phyloP scores from a whole-genome alignment of 2,329 filamentous ascomycete genomes.

The Dothidotthia symphoricarpi region DNA sequence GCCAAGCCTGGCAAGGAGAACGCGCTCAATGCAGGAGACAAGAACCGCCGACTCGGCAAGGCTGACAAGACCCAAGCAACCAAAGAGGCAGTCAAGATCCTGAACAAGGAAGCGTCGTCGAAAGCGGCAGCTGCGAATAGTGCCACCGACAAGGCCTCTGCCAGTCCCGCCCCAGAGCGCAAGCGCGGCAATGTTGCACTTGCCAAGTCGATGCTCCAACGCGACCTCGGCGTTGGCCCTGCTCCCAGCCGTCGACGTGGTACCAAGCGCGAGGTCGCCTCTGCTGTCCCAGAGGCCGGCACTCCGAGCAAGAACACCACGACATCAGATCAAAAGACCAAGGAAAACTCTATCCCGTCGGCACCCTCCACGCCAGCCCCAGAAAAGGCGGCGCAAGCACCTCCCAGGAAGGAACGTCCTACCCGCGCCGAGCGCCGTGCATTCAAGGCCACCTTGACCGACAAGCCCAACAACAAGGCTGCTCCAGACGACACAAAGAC shows the following conservation, averaged over 20 bases:
- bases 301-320: constrained; percentile 28
- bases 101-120: constrained; percentile 50
- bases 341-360: constrained; percentile 22
- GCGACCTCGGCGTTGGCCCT: constrained; percentile 57
- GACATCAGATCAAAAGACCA: constrained; percentile 28
- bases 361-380: constrained; percentile 11
- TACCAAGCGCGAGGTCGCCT: constrained; percentile 37
- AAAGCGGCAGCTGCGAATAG: constrained; percentile 26
- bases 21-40: constrained; percentile 34
- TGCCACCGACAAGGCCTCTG: constrained; percentile 39
- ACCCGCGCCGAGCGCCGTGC: constrained; percentile 41
- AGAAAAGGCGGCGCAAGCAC: constrained; percentile 30
- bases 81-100: constrained; percentile 61
- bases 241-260: constrained; percentile 45
- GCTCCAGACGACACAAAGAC: constrained; percentile 23
- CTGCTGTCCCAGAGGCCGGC: constrained; percentile 18
- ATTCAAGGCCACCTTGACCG: constrained; percentile 37
- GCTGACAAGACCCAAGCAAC: constrained; percentile 63
- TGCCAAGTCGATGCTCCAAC: constrained; percentile 60
- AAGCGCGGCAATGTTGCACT: constrained; percentile 55
- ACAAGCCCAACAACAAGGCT: constrained; percentile 34
- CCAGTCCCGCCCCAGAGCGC: constrained; percentile 46
- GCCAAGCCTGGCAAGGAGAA: constrained; percentile 38
- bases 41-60: constrained; percentile 39
- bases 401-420: constrained; percentile 41